Base-by-base conservation (phyloP, 352 stramenopile species). In the Pythium chondricola region DNA sequence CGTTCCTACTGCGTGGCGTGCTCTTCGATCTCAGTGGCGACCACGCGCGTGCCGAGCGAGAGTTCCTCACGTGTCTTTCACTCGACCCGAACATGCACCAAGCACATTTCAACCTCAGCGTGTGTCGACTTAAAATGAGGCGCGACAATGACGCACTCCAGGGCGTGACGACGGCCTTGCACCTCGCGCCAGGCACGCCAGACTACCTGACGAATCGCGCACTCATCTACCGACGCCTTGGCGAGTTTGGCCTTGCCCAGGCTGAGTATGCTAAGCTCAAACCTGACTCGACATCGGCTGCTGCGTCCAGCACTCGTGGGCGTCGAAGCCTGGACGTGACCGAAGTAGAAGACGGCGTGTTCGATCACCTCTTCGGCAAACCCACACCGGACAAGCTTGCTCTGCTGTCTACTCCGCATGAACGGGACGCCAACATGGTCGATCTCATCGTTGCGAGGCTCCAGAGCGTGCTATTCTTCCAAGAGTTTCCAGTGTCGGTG, bases 341-440 rank as follows among this genome's bases (percentile, higher is more conserved):
- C 21, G 43, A 48, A 22, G 43, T 85, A 43, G 58, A 87, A 37
- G 67, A 86, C 42, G 78, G 75, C 3, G 32, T 89, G 7, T 87
- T 82, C 27, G 67, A 71, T 5, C 72, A 85, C 39, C 54, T 89
- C 20, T 89, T 87, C 43, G 71, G 77, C 13, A 80, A 85, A 22
- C 77, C 77, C 10, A 72, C 72, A 4, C 52, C 70, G 14, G 74
- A 87, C 43, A 84, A 79, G 42, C 49, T 87, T 4, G 78, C 78
- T 22, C 67, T 87, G 20, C 65, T 81, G 40, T 72, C 69, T 25
- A 48, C 63, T 13, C 59, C 74, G 2, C 44, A 47, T 2, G 65
- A 85, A 0, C 70, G 74, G 10, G 67, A 61, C 7, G 18, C 50
- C 1, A 60, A 67, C 3, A 80, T 80, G 68, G 31, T 85, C 2